A percentile compares a stretch with the other conserved stretches of the same genome.
These are phyloP conservation scores for Chrysopogon serrulatus DNA, from an alignment of 176 grass and related monocot genomes.

Conservation along the genomic window DNA sequence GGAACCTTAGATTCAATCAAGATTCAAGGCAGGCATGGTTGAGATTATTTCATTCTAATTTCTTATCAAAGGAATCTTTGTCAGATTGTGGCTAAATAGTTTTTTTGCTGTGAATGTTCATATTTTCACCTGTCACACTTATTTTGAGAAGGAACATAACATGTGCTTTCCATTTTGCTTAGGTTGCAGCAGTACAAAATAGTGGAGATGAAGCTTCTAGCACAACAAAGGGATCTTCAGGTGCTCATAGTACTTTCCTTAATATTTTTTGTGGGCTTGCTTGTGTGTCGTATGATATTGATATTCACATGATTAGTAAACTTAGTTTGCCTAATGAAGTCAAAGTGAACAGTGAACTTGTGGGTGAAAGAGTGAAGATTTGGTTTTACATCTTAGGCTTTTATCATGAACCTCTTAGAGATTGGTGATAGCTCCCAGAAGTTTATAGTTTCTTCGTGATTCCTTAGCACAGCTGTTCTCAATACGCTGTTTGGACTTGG, in stretches of 20 bases:
- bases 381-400: background rate
- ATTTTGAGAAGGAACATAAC: background rate
- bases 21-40: background rate
- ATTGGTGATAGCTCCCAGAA: background rate
- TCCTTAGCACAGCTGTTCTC: background rate
- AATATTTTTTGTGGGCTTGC: background rate
- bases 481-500: background rate
- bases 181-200: slow-evolving; percentile 95
- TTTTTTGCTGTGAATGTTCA: background rate
- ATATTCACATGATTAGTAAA: background rate
- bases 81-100: background rate
- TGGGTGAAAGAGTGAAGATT: background rate
- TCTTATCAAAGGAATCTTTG: background rate
- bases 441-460: background rate
- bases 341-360: background rate
- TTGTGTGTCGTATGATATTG: background rate
- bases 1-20: background rate
- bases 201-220: slow-evolving; percentile 99
- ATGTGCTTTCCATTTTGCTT: background rate
- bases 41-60: background rate
- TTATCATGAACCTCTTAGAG: background rate
- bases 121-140: background rate
- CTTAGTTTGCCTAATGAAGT: background rate
- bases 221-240: slow-evolving; percentile 98
- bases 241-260: slow-evolving; percentile 26